A percentile compares a stretch with the other conserved stretches of the same genome.
phyloP scores from a whole-genome alignment of 73 alveolate genomes.

The Paramecium sexaurelia region DNA sequence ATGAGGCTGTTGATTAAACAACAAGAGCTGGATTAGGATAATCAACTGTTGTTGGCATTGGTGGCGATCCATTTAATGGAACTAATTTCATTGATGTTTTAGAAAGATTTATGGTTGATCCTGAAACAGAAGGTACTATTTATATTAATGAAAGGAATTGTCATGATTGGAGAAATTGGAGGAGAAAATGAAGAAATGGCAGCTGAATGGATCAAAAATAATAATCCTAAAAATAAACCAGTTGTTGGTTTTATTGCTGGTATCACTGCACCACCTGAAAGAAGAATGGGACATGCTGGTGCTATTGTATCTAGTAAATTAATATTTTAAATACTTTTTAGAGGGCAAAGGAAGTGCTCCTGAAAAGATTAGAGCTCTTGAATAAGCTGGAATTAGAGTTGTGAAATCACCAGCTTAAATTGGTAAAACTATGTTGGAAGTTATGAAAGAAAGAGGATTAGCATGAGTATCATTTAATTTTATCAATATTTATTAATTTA shows the following conservation, averaged over 20 bases:
- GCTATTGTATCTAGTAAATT: slow-evolving; percentile 94
- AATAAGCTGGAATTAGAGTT: slow-evolving; percentile 55
- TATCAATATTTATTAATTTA: neutral
- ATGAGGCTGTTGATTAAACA: slow-evolving; percentile 97
- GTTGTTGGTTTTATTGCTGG: slow-evolving; percentile 96
- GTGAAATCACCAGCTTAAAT: slow-evolving; percentile 41
- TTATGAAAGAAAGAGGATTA: slow-evolving; percentile 66
- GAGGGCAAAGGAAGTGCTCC: slow-evolving; percentile 94
- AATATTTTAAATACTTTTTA: slow-evolving; percentile 64
- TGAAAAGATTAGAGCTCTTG: slow-evolving; percentile 82
- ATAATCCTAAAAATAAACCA: slow-evolving; percentile 90
- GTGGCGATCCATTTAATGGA: slow-evolving; percentile 99
- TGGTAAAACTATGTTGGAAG: slow-evolving; percentile 73
- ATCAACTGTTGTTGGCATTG: slow-evolving; percentile 89
- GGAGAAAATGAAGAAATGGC: slow-evolving; percentile 96
- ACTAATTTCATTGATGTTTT: slow-evolving; percentile 96
- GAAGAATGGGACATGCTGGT: slow-evolving; percentile 99
- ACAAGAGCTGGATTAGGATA: slow-evolving; percentile 93
- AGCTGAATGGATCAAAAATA: slow-evolving; percentile 84
- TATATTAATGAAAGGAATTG: slow-evolving; percentile 74
- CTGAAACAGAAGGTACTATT: slow-evolving; percentile 87
- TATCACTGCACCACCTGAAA: slow-evolving; percentile 90
- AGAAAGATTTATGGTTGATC: slow-evolving; percentile 89
- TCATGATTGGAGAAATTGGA: slow-evolving; percentile 98
- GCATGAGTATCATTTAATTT: slow-evolving; percentile 28